Base-by-base conservation (phyloP, 176 grass and related monocot genomes). In the Saccharum officinarum region DNA sequence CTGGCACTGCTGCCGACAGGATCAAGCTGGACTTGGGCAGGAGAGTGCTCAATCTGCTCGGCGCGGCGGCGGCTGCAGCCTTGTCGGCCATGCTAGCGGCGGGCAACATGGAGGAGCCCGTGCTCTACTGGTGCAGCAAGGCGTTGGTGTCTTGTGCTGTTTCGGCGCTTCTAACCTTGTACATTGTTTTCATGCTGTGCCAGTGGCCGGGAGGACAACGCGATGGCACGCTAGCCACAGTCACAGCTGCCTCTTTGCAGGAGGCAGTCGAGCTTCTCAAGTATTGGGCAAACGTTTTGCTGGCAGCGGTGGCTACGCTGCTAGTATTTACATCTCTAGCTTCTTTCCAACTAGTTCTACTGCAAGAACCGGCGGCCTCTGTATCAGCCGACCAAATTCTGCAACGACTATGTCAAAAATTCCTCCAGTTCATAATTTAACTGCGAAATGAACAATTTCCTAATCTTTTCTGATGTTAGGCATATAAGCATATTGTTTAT, bases 91-190 rank as follows among this genome's bases (percentile, higher is more conserved):
- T 57, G 45, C 25, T 72, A 22, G n/a, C 4, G 5, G 3, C 20
- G 57, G 8, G 0, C 15, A 4, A 25, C 45, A 75, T 87, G 85
- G 70, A 57, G 11, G 78, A 68, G 49, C 8, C 10, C 13, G 36
- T n/a, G 41, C 25, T 82, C 13, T 36, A 20, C 13, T 42, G 25
- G 46, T 46, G 45, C 38, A 13, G 46, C 23, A 82, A 26, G 28
- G 38, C 49, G 1, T 1, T 36, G 45, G 70, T 75, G 45, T 81
- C 85, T 17, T 81, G 46, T 57, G 61, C 12, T 14, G 71, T 87
- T 12, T 87, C 78, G 0, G 61, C 61, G 26, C 46, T 87, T 60
- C 78, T 87, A 17, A 16, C 33, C 5, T 57, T 6, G 61, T 82
- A 75, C 1, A 11, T 46, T 60, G 70, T 33, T 30, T 45, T 59